Percentiles rank a stretch among this genome's conserved stretches.
Conservation (phyloP, 352 stramenopile genomes). For the Halophytophthora batemanensis region DNA sequence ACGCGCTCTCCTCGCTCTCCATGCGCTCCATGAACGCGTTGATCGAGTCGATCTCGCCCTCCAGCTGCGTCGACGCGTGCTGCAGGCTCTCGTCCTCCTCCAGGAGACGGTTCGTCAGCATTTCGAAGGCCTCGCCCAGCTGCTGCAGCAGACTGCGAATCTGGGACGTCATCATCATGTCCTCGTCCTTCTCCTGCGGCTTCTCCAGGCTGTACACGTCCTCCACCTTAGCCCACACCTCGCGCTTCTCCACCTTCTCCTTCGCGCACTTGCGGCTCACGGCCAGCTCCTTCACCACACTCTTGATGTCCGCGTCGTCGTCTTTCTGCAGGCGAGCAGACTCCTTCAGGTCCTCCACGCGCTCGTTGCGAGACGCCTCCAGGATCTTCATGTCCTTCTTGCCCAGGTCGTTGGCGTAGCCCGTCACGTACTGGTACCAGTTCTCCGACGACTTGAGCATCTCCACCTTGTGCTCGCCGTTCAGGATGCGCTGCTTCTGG, state of each 20-base stretch:
- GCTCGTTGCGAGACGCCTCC: conserved; percentile 60
- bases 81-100: conserved; percentile 85
- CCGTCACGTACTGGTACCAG: conserved; percentile 88
- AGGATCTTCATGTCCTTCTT: conserved; percentile 87
- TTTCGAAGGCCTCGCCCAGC: conserved; percentile 84
- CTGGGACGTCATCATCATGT: conserved; percentile 91
- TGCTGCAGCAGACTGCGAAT: conserved; percentile 85
- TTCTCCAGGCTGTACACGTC: conserved; percentile 82
- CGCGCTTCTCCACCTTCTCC: conserved; percentile 83
- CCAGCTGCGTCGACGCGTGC: conserved; percentile 78
- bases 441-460: conserved; percentile 90
- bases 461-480: conserved; percentile 88
- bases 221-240: conserved; percentile 81
- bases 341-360: conserved; percentile 74
- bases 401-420: conserved; percentile 62
- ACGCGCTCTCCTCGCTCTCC: conserved; percentile 82
- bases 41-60: conserved; percentile 85
- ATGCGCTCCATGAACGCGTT: conserved; percentile 89
- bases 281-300: conserved; percentile 58
- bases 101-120: conserved; percentile 82
- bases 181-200: conserved; percentile 86
- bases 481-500: conserved; percentile 88
- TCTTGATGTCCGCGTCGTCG: conserved; percentile 75
- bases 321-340: conserved; percentile 81
- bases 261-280: conserved; percentile 59